Evolutionary conservation across 352 stramenopile genomes (phyloP).

Genomic region (Pythium phragmiticola): DNA sequence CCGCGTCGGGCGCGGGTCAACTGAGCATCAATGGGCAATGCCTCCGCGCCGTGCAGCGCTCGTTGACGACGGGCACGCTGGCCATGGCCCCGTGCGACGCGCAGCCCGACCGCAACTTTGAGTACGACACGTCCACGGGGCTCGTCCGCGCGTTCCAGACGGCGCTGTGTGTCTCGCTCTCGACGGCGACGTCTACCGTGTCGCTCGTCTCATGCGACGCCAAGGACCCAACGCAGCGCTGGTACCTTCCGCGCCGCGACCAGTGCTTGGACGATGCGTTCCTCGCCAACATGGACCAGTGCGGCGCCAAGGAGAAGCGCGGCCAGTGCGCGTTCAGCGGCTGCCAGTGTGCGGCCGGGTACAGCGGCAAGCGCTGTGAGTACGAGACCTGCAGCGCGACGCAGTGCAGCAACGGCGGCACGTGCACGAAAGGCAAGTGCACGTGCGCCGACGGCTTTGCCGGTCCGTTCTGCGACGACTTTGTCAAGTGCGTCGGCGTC

Average conservation of each 20-base stretch:
- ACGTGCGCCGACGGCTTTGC: slow-evolving; percentile 8
- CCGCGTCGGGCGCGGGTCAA: not conserved
- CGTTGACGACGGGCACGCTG: not conserved
- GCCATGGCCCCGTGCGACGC: slow-evolving; percentile 1
- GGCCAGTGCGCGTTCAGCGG: slow-evolving; percentile 8
- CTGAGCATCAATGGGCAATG: not conserved
- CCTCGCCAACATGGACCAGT: slow-evolving; percentile 5
- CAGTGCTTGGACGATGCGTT: not conserved
- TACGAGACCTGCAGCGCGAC: slow-evolving; percentile 4
- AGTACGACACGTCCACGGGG: slow-evolving; percentile 12
- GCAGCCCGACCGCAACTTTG: slow-evolving; percentile 6
- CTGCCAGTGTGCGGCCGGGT: slow-evolving; percentile 10
- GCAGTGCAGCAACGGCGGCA: slow-evolving; percentile 14
- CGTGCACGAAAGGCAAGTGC: slow-evolving; percentile 9
- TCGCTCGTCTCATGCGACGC: not conserved
- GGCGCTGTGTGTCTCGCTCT: slow-evolving; percentile 1
- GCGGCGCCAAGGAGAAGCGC: not conserved
- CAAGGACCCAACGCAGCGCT: slow-evolving; percentile 6
- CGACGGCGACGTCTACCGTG: not conserved
- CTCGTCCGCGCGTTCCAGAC: slow-evolving; percentile 9
- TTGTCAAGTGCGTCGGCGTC: slow-evolving; percentile 14
- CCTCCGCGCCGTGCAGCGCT: not conserved
- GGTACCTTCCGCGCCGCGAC: slow-evolving; percentile 5
- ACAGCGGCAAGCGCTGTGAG: slow-evolving; percentile 1
- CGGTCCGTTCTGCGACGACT: slow-evolving; percentile 13